Evolutionary conservation across 2,329 filamentous ascomycete species (phyloP).

Genomic region (Geosmithia putterillii): DNA sequence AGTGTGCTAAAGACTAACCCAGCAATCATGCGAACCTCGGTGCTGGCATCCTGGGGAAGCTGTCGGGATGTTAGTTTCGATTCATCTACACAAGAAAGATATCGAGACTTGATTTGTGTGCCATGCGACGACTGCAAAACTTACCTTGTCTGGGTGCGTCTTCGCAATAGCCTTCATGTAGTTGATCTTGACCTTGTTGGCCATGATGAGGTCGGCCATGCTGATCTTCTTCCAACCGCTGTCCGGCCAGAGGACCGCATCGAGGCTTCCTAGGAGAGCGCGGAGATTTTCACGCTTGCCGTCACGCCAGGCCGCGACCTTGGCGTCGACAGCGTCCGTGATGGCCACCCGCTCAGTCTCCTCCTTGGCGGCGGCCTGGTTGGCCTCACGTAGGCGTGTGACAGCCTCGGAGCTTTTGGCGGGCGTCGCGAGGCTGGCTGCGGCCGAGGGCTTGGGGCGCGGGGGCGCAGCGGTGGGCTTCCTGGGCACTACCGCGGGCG

Average conservation of each 20-base stretch:
- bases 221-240: slow-evolving; percentile 96
- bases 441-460: slow-evolving; percentile 28
- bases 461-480: slow-evolving; percentile 33
- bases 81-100: neutral
- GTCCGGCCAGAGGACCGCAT: slow-evolving; percentile 80
- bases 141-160: slow-evolving; percentile 96
- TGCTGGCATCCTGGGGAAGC: slow-evolving; percentile 52
- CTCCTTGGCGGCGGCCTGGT: slow-evolving; percentile 70
- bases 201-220: slow-evolving; percentile 83
- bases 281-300: slow-evolving; percentile 89
- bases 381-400: slow-evolving; percentile 67
- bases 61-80: slow-evolving; percentile 13
- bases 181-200: slow-evolving; percentile 89
- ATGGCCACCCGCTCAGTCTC: slow-evolving; percentile 92
- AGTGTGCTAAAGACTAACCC: slow-evolving; percentile 54
- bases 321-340: slow-evolving; percentile 72
- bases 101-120: too few relatives aligned
- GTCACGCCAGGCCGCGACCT: slow-evolving; percentile 69
- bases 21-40: slow-evolving; percentile 54
- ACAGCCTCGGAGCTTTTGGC: slow-evolving; percentile 63
- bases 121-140: neutral
- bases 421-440: slow-evolving; percentile 22
- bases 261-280: slow-evolving; percentile 74
- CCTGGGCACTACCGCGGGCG: slow-evolving; percentile 17
- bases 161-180: slow-evolving; percentile 99